These are phyloP conservation scores for Trichophyton rubrum DNA, from an alignment of 2,329 filamentous ascomycete species.

Conservation along the genomic window DNA sequence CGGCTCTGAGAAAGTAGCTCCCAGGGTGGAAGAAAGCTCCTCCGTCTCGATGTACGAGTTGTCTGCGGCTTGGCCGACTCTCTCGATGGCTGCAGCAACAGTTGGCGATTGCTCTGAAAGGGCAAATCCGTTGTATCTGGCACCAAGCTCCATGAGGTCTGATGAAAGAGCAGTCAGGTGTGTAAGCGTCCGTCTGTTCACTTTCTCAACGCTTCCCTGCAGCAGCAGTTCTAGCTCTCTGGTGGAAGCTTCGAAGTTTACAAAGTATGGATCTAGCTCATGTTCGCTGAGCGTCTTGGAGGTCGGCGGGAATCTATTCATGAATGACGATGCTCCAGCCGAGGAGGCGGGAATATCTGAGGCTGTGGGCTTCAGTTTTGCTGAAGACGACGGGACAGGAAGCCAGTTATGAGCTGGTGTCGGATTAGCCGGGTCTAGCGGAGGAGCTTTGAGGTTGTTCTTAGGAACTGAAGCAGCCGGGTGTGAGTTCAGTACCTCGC, in stretches of 20 bases:
- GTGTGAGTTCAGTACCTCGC: constrained; percentile 85
- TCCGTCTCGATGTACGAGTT: constrained; percentile 92
- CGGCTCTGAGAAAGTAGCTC: constrained; percentile 88
- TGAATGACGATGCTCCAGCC: constrained; percentile 48
- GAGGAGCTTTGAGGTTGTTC: constrained; percentile 87
- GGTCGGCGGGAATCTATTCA: constrained; percentile 65
- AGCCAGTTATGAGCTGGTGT: constrained; percentile 75
- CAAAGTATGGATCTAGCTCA: constrained; percentile 91
- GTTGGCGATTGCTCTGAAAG: constrained; percentile 82
- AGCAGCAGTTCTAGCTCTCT: constrained; percentile 81
- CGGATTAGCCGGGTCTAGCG: constrained; percentile 85
- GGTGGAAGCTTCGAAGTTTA: constrained; percentile 81
- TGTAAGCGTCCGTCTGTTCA: constrained; percentile 76
- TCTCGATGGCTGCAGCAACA: constrained; percentile 83
- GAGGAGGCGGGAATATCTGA: constrained; percentile 1
- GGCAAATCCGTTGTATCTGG: constrained; percentile 94
- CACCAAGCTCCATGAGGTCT: constrained; percentile 84
- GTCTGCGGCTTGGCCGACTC: constrained; percentile 86
- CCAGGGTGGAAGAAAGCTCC: constrained; percentile 75
- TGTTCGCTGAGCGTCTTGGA: constrained; percentile 66
- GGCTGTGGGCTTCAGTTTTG: constrained; percentile 54
- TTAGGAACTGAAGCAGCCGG: constrained; percentile 87
- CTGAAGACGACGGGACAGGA: constrained; percentile 70
- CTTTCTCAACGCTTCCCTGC: constrained; percentile 90
- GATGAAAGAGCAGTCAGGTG: constrained; percentile 73